These are phyloP conservation scores for Collariella sp. DNA, from an alignment of 495 filamentous ascomycete genomes.

Conservation along the genomic window DNA sequence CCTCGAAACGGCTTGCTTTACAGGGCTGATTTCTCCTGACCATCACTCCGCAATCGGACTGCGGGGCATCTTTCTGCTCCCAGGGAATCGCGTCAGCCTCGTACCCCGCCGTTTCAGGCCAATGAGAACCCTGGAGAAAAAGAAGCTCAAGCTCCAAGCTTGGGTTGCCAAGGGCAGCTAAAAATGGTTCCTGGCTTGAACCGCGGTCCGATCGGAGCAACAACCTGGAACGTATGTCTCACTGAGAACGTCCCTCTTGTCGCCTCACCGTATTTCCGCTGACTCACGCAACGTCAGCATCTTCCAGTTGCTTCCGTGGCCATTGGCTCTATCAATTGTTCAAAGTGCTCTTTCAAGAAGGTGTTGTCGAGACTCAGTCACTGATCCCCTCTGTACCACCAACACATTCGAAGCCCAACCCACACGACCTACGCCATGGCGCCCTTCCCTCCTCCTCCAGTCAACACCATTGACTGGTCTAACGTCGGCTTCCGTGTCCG, in stretches of 20 bases:
- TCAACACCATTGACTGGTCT: constrained; percentile 81
- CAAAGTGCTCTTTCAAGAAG: no score
- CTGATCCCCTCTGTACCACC: background rate
- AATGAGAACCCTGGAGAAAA: background rate
- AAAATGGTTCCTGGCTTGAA: background rate
- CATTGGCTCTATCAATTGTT: no score
- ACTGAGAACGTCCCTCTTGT: no score
- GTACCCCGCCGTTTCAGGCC: constrained; percentile 8
- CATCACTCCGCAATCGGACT: constrained; percentile 17
- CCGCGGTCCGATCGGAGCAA: constrained; percentile 5
- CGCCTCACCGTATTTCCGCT: no score
- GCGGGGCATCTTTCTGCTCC: background rate
- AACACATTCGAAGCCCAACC: background rate
- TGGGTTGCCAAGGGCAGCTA: background rate
- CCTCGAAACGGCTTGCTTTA: no score
- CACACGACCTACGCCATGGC: constrained; percentile 25
- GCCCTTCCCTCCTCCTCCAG: constrained; percentile 72
- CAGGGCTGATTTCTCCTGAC: background rate
- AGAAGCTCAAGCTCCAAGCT: background rate
- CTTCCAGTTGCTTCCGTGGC: background rate
- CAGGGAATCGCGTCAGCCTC: background rate
- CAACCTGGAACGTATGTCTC: background rate
- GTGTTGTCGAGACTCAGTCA: background rate
- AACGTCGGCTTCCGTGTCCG: constrained; percentile 86
- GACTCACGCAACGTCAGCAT: background rate